Evolutionary conservation across 2,329 filamentous ascomycete species (phyloP), one percentile per base, ranked within the genome.

Genomic region (Biscogniauxia marginata): DNA sequence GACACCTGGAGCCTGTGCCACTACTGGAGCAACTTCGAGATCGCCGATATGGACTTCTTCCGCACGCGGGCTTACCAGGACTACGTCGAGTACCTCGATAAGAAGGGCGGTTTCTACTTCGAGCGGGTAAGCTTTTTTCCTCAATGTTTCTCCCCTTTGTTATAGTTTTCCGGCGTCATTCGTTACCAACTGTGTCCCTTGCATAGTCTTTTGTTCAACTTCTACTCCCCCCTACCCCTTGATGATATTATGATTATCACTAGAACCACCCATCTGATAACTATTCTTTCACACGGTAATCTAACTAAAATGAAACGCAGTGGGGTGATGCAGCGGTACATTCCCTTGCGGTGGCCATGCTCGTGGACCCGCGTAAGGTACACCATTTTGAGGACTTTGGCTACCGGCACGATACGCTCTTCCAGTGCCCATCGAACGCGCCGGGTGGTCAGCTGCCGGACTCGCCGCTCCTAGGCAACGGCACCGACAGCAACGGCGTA

Each of bases 21-120:
- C 57, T 79, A 77, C 62, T 79, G 76, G 76, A 77, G 74, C 58
- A 79, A 79, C 57, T 79, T 79, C 49, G 76, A 79, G 64, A 78
- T 79, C 53, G 76, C 75, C 25, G 71, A 76, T 56, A 68, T 79
- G 67, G 75, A 77, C 53, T 75, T 77, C 53, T 79, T 77, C 67
- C 70, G 76, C 22, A 67, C 70, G 5, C 65, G 60, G 46, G 66
- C 66, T 39, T 79, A 79, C 49, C 74, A 76, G 55, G 71, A 74
- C 8, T 68, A 76, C 19, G 77, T 76, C 54, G 64, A 72, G 13
- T 71, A 73, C 49, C 63, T 79, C 13, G 76, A 78, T 48, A 67
- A 64, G 47, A 71, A 71, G 30, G 75, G 74, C 2, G 76, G 76
- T 1, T 79, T 79, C 57, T 79, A 77, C 53, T 69, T 70, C 50